A percentile compares a stretch with the other conserved stretches of the same genome.
Conservation (phyloP, 164 flowering plant species). For the Dillenia suffruticosa region DNA sequence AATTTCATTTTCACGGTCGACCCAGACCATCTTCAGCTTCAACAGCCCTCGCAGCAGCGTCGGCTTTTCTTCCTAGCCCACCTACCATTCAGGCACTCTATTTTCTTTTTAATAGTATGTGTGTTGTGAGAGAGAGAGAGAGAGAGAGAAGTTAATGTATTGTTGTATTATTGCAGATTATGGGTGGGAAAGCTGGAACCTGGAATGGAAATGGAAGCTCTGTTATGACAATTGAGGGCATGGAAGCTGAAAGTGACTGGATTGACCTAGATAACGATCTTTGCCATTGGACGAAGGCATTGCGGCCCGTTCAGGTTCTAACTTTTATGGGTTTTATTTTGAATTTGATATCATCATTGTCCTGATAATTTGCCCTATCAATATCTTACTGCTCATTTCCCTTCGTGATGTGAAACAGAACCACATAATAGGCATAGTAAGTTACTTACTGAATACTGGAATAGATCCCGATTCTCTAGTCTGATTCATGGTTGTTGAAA, state of each 20-base stretch:
- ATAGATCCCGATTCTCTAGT: too few relatives aligned
- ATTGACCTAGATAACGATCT: conserved; percentile 68
- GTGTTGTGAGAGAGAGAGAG: too few relatives aligned
- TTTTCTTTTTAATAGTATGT: background rate
- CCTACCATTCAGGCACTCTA: conserved; percentile 34
- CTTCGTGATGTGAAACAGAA: too few relatives aligned
- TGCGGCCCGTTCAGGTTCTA: conserved; percentile 92
- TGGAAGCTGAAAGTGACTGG: conserved; percentile 54
- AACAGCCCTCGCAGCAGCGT: background rate
- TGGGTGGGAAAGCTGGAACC: conserved; percentile 44
- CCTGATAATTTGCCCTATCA: background rate
- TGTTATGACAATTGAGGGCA: conserved; percentile 5
- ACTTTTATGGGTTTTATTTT: conserved; percentile 14
- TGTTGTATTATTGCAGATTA: conserved; percentile 41
- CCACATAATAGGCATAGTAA: too few relatives aligned
- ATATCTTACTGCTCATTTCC: too few relatives aligned
- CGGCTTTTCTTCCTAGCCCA: conserved; percentile 16
- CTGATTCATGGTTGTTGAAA: too few relatives aligned
- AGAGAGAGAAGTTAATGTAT: background rate
- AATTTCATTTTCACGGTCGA: conserved; percentile 5
- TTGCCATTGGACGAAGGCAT: conserved; percentile 61
- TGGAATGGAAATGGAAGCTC: conserved; percentile 22
- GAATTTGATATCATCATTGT: background rate
- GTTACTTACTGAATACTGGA: too few relatives aligned
- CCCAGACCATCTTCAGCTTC: conserved; percentile 5